Conservation (phyloP, 2,329 filamentous ascomycete genomes). For the Botrytis fragariae region DNA sequence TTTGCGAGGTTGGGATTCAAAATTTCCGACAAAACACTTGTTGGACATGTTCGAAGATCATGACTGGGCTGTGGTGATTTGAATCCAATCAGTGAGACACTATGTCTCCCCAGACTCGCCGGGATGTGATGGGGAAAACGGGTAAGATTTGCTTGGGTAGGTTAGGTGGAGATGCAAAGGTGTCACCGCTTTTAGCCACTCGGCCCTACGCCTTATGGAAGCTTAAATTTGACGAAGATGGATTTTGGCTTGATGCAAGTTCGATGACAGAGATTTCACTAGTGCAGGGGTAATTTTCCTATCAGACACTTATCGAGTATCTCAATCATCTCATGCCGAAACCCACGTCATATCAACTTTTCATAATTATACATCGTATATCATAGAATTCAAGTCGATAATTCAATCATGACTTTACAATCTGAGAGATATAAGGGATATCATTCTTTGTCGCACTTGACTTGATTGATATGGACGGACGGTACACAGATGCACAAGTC, state of each 20-base stretch:
- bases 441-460: slow-evolving; percentile 6
- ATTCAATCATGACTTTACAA: neutral
- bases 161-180: slow-evolving; percentile 2
- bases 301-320: slow-evolving; percentile 15
- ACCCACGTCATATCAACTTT: slow-evolving; percentile 7
- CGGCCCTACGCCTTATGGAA: slow-evolving; percentile 12
- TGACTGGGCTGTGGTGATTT: slow-evolving; percentile 6
- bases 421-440: neutral
- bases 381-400: neutral
- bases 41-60: neutral
- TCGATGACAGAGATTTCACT: slow-evolving; percentile 13
- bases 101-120: neutral
- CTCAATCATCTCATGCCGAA: neutral
- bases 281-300: slow-evolving; percentile 11
- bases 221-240: slow-evolving; percentile 17
- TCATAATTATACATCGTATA: neutral
- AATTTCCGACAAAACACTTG: neutral
- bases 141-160: slow-evolving; percentile 1
- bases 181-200: slow-evolving; percentile 17
- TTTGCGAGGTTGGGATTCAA: neutral
- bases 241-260: slow-evolving; percentile 7
- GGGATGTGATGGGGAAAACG: slow-evolving; percentile 5
- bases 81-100: neutral
- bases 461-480: slow-evolving; percentile 1
- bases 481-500: neutral